phyloP scores from a whole-genome alignment of 441 rosid genomes.

The Cnidoscolus chayamansa region DNA sequence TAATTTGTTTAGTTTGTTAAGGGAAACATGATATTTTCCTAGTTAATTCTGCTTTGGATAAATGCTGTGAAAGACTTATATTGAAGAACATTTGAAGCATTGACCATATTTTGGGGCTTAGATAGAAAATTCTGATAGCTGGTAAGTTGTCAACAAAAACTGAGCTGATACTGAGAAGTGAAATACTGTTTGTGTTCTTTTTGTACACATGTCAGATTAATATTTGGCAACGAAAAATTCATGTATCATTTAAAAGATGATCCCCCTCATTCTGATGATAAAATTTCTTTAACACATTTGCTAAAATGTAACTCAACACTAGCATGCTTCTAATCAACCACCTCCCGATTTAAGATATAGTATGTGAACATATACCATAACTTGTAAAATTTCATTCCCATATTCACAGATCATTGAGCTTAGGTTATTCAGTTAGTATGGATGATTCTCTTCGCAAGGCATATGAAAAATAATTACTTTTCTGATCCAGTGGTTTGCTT shows the following conservation, averaged over 20 bases:
- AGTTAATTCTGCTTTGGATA: not conserved
- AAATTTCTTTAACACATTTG: not conserved
- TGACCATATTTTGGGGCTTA: not conserved
- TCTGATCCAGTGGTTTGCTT: slow-evolving; percentile 11
- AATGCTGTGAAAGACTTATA: not conserved
- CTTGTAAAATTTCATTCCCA: not conserved
- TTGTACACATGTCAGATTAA: not conserved
- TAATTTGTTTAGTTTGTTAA: not conserved
- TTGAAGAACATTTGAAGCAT: not conserved
- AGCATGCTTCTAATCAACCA: not conserved
- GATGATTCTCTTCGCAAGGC: not conserved
- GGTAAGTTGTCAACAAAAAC: not conserved
- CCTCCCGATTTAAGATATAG: not conserved
- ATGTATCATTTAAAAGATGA: not conserved
- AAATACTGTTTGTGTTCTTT: not conserved
- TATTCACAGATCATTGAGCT: not conserved
- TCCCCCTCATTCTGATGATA: not conserved
- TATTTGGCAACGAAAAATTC: not conserved
- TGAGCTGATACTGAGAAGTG: not conserved
- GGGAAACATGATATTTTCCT: not conserved
- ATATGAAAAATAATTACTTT: not conserved
- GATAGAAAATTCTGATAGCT: not conserved
- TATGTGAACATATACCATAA: not conserved
- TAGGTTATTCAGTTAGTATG: not conserved
- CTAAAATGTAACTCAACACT: not conserved